Evolutionary conservation across 2,329 filamentous ascomycete genomes (phyloP).

Genomic region (Phialophora chinensis): DNA sequence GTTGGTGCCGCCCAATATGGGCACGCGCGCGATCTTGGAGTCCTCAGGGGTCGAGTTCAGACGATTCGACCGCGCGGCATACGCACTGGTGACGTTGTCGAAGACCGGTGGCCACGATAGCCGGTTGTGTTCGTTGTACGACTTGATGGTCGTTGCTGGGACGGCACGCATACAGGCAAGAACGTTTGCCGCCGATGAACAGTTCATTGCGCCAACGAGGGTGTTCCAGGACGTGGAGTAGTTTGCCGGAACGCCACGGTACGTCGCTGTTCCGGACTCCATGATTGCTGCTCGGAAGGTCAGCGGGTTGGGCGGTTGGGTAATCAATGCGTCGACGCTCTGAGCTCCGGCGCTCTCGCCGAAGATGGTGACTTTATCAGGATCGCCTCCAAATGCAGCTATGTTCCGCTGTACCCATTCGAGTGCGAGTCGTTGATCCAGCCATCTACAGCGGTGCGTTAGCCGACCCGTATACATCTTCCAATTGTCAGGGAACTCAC

Average conservation of each 20-base stretch:
- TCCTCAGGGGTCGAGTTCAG: conserved; percentile 41
- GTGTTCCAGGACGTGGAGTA: conserved; percentile 27
- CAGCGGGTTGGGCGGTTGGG: conserved; percentile 29
- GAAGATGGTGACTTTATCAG: conserved; percentile 46
- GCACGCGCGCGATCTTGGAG: conserved; percentile 48
- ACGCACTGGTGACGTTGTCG: conserved; percentile 37
- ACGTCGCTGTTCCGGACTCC: conserved; percentile 33
- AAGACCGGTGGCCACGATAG: conserved; percentile 33
- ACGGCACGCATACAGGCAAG: conserved; percentile 30
- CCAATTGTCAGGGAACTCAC: neutral
- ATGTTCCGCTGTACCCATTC: conserved; percentile 48
- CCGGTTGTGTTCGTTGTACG: conserved; percentile 26
- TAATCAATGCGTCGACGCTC: conserved; percentile 35
- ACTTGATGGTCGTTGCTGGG: conserved; percentile 44
- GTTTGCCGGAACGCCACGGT: conserved; percentile 1
- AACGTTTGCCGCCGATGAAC: conserved; percentile 15
- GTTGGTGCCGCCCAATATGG: conserved; percentile 51
- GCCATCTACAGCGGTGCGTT: conserved; percentile 29
- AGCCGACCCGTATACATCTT: neutral
- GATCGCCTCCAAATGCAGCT: conserved; percentile 44
- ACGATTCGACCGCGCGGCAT: conserved; percentile 45
- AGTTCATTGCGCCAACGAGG: conserved; percentile 27
- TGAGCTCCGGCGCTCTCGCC: conserved; percentile 44
- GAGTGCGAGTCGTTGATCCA: conserved; percentile 53
- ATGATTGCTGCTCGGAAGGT: conserved; percentile 42